Percentiles rank a stretch among this genome's conserved stretches.
Evolutionary conservation across 1,284 basidiomycete genomes (phyloP).

Genomic region (Bondarzewia mesenterica): DNA sequence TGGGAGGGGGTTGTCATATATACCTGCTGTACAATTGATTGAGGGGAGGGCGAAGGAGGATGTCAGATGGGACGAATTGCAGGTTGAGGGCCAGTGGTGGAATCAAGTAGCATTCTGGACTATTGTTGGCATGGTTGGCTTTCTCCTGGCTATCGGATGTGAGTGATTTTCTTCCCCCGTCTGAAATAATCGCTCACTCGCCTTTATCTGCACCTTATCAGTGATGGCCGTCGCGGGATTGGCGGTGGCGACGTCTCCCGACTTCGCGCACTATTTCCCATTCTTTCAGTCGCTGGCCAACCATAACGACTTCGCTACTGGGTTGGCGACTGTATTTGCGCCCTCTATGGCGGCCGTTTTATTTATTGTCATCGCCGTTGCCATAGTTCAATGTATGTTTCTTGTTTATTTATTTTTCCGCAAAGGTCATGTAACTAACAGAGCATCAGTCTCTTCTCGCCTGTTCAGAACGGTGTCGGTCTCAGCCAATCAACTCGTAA

Average conservation of each 20-base stretch:
- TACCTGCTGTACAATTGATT: slow-evolving; percentile 62
- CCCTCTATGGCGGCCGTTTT: slow-evolving; percentile 55
- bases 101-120: slow-evolving; percentile 47
- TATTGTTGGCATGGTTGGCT: slow-evolving; percentile 37
- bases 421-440: neutral
- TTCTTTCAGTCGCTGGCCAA: slow-evolving; percentile 52
- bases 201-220: slow-evolving; percentile 20
- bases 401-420: neutral
- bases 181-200: neutral
- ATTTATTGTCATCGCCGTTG: slow-evolving; percentile 49
- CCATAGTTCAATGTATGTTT: slow-evolving; percentile 47
- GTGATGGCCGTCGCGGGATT: slow-evolving; percentile 66
- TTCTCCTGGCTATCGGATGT: slow-evolving; percentile 55
- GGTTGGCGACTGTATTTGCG: slow-evolving; percentile 57
- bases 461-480: slow-evolving; percentile 55
- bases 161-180: slow-evolving; percentile 29
- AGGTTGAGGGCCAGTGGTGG: slow-evolving; percentile 32
- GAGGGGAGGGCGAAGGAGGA: slow-evolving; percentile 76
- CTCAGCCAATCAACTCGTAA: slow-evolving; percentile 47
- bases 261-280: slow-evolving; percentile 60
- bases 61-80: slow-evolving; percentile 70
- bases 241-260: slow-evolving; percentile 57
- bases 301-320: slow-evolving; percentile 43
- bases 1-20: slow-evolving; percentile 54
- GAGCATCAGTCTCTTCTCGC: slow-evolving; percentile 6